phyloP scores from a whole-genome alignment of 371 early-diverging fungal genomes.

The Mortierella sp. region DNA sequence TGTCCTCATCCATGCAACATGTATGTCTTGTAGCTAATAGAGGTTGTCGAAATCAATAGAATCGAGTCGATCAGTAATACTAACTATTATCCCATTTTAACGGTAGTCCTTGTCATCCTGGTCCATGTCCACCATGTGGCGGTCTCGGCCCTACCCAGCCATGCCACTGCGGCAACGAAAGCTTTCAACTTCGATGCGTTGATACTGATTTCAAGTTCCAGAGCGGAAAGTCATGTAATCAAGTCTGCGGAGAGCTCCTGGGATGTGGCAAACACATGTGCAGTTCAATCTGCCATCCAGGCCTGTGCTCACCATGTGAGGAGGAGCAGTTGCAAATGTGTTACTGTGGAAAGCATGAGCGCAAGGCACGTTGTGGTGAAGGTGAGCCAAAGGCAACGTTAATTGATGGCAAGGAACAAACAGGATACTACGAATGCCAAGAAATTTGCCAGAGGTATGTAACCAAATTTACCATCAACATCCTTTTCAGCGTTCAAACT shows the following conservation, averaged over 20 bases:
- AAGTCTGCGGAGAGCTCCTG: conserved; percentile 75
- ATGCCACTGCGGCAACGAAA: conserved; percentile 87
- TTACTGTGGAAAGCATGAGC: conserved; percentile 77
- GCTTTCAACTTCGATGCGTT: conserved; percentile 75
- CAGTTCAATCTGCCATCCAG: conserved; percentile 74
- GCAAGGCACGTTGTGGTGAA: conserved; percentile 71
- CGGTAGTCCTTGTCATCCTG: conserved; percentile 89
- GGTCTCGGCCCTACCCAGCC: conserved; percentile 77
- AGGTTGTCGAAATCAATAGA: background rate
- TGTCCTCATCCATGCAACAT: conserved; percentile 78
- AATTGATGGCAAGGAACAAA: conserved; percentile 21
- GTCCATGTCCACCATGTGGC: conserved; percentile 93
- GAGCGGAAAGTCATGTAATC: conserved; percentile 72
- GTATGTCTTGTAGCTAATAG: conserved; percentile 56
- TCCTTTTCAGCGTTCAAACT: background rate
- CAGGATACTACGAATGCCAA: conserved; percentile 75
- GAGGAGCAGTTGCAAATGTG: conserved; percentile 70
- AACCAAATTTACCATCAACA: background rate
- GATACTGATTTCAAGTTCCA: conserved; percentile 73
- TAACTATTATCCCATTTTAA: conserved; percentile 35
- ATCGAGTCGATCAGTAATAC: conserved; percentile 19
- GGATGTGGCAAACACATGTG: conserved; percentile 83
- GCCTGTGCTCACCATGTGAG: conserved; percentile 76
- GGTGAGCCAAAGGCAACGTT: conserved; percentile 57
- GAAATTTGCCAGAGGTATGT: conserved; percentile 68